Evolutionary conservation across 305 asterid genomes (phyloP).

Genomic region (Fraxinus velutina): DNA sequence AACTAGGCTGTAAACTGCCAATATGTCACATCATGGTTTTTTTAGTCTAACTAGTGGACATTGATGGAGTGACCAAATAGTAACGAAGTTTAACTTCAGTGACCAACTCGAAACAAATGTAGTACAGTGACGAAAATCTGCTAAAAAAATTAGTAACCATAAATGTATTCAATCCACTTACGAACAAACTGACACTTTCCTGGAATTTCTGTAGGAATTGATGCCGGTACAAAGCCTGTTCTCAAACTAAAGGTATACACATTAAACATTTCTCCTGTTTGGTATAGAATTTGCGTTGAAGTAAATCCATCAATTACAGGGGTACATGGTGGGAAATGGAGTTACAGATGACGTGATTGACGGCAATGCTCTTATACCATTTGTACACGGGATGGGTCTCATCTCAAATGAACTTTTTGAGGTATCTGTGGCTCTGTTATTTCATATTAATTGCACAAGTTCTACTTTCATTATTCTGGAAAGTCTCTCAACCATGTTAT

Average conservation of each 20-base stretch:
- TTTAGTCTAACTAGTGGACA: background rate
- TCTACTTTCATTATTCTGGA: background rate
- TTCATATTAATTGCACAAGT: background rate
- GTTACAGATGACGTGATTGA: constrained; percentile 66
- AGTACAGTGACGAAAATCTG: background rate
- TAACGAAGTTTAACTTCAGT: background rate
- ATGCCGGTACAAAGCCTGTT: constrained; percentile 58
- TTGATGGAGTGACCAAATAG: background rate
- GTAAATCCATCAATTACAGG: constrained; percentile 51
- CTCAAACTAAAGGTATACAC: constrained; percentile 74
- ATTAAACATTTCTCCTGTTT: constrained; percentile 6
- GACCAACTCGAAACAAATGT: background rate
- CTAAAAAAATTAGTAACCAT: background rate
- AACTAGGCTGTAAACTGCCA: background rate
- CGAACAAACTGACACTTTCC: constrained; percentile 14
- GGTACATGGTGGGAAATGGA: constrained; percentile 98
- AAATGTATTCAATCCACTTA: background rate
- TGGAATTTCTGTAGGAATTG: constrained; percentile 50
- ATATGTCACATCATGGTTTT: background rate
- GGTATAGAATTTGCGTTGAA: constrained; percentile 2
- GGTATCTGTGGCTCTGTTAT: constrained; percentile 42
- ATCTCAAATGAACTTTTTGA: constrained; percentile 70
- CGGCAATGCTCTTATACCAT: constrained; percentile 87
- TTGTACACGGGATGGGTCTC: constrained; percentile 94
- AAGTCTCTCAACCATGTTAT: background rate